Conservation (phyloP, 2,329 filamentous ascomycete genomes). For the Aspergillus udagawae region DNA sequence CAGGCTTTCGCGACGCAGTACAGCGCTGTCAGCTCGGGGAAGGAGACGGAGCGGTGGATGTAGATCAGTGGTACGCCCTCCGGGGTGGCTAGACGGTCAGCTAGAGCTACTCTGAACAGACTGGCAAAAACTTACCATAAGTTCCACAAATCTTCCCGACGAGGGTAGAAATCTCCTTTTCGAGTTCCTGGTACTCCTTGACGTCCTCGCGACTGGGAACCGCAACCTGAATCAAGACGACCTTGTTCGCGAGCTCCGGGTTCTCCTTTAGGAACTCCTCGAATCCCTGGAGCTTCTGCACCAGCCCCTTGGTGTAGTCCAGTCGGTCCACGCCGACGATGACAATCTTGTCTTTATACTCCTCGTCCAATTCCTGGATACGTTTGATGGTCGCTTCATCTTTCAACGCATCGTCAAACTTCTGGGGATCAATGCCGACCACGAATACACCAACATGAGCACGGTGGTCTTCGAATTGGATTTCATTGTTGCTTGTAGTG, state of each 20-base stretch:
- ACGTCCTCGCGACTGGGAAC: constrained; percentile 82
- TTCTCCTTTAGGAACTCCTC: constrained; percentile 90
- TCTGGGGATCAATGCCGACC: constrained; percentile 92
- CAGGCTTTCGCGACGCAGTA: constrained; percentile 87
- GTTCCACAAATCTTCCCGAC: constrained; percentile 92
- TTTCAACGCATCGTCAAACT: constrained; percentile 78
- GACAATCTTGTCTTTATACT: constrained; percentile 84
- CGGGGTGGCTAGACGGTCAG: constrained; percentile 59
- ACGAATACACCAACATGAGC: constrained; percentile 87
- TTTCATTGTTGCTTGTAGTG: constrained; percentile 72
- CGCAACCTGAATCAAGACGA: constrained; percentile 88
- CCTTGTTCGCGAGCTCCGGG: constrained; percentile 89
- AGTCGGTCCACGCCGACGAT: constrained; percentile 91
- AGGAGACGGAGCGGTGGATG: constrained; percentile 88
- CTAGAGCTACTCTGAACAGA: too few species aligned
- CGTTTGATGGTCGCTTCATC: constrained; percentile 74
- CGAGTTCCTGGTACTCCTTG: constrained; percentile 90
- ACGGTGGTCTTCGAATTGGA: constrained; percentile 77
- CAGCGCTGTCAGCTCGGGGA: constrained; percentile 84
- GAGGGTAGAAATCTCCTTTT: constrained; percentile 84
- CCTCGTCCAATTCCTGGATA: constrained; percentile 71
- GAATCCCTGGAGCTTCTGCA: constrained; percentile 87
- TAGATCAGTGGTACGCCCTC: constrained; percentile 97
- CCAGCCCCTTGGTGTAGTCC: constrained; percentile 96
- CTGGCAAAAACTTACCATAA: constrained; percentile 53